A percentile compares a stretch with the other conserved stretches of the same genome.
Evolutionary conservation across 371 early-diverging fungal genomes (phyloP).

Genomic region (Actinomortierella wolfii): DNA sequence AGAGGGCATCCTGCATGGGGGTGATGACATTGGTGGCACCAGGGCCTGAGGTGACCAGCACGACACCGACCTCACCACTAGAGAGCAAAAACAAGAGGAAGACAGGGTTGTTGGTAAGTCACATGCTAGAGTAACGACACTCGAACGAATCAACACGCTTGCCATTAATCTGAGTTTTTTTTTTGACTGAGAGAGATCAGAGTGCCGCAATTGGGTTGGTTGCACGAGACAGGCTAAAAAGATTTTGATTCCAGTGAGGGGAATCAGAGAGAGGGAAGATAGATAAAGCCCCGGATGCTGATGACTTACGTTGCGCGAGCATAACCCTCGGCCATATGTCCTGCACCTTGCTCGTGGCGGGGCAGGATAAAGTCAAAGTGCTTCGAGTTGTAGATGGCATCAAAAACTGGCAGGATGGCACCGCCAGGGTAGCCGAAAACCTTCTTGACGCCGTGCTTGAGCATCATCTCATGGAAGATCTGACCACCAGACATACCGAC

Average conservation of each 20-base stretch:
- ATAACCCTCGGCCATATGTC: conserved; percentile 98
- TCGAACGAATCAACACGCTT: too few relatives aligned
- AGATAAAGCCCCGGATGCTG: background rate
- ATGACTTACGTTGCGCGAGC: conserved; percentile 84
- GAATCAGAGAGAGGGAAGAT: background rate
- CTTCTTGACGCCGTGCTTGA: conserved; percentile 88
- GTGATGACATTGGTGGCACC: conserved; percentile 98
- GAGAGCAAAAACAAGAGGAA: conserved; percentile 8
- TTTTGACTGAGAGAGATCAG: background rate
- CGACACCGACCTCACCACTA: conserved; percentile 93
- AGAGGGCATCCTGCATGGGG: conserved; percentile 96
- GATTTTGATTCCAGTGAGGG: background rate
- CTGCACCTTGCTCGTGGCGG: conserved; percentile 97
- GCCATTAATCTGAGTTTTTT: conserved; percentile 4
- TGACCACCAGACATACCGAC: conserved; percentile 97
- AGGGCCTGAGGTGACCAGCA: conserved; percentile 96
- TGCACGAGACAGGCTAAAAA: background rate
- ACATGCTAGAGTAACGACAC: too few relatives aligned
- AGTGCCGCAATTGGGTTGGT: background rate
- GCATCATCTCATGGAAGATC: conserved; percentile 98
- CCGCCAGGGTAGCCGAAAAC: conserved; percentile 98
- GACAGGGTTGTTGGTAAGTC: background rate
- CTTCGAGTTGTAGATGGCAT: conserved; percentile 94
- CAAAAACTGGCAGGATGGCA: conserved; percentile 96
- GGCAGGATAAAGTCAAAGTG: conserved; percentile 95